These are phyloP conservation scores for Tieghemiomyces parasiticus DNA, from an alignment of 192 early-diverging fungal genomes.

Conservation along the genomic window DNA sequence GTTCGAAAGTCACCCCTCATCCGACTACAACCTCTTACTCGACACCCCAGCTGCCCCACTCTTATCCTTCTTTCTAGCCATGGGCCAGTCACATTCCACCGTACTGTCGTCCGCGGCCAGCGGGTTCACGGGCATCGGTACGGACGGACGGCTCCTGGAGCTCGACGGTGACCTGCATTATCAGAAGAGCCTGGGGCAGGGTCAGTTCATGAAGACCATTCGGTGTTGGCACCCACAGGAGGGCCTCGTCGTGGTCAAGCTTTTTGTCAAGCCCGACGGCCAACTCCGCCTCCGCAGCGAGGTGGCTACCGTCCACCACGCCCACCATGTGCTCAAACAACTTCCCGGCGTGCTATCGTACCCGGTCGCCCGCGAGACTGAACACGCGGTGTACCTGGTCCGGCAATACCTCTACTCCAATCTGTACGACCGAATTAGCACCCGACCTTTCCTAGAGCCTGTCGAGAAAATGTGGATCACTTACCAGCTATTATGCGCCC, in stretches of 20 bases:
- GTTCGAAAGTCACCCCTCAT: too few species aligned
- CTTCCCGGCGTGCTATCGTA: conserved; percentile 70
- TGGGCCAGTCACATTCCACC: conserved; percentile 9
- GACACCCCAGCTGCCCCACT: too few species aligned
- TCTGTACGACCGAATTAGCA: conserved; percentile 96
- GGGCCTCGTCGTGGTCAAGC: conserved; percentile 75
- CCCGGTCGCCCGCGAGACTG: conserved; percentile 71
- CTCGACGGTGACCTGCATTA: background rate
- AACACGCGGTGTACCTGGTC: conserved; percentile 75
- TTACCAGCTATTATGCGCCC: conserved; percentile 66
- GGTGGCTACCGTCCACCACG: conserved; percentile 16
- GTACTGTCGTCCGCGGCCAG: background rate
- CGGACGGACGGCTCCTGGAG: conserved; percentile 4
- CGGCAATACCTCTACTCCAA: conserved; percentile 80
- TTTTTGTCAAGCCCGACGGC: conserved; percentile 78
- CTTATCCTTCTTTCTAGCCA: background rate
- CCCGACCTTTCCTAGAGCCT: conserved; percentile 73
- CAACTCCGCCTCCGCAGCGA: conserved; percentile 20
- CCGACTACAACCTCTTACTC: too few species aligned
- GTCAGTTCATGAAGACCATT: conserved; percentile 93
- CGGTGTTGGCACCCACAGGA: conserved; percentile 60
- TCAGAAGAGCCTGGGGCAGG: conserved; percentile 57
- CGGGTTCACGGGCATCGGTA: conserved; percentile 2
- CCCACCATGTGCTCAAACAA: conserved; percentile 31
- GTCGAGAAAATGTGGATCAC: conserved; percentile 92